Conservation (phyloP, 176 grass and related monocot genomes). For the Aegilops umbellulata region DNA sequence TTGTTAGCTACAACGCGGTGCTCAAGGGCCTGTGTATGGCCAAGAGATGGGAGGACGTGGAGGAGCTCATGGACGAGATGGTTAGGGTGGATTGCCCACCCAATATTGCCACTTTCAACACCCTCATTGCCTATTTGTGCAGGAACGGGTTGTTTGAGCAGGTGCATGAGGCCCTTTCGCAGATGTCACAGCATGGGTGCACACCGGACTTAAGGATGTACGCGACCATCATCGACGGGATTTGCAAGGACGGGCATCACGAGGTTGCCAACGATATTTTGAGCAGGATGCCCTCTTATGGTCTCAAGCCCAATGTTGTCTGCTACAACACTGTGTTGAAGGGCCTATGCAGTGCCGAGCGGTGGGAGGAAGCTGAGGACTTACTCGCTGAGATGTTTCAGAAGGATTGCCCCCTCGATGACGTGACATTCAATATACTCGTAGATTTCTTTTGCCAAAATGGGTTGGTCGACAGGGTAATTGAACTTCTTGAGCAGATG, state of each 20-base stretch:
- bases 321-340: slow-evolving; percentile 48
- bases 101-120: slow-evolving; percentile 53
- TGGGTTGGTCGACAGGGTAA: slow-evolving; percentile 38
- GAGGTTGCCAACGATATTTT: slow-evolving; percentile 40
- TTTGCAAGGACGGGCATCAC: slow-evolving; percentile 44
- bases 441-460: slow-evolving; percentile 50
- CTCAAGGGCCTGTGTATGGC: slow-evolving; percentile 43
- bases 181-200: slow-evolving; percentile 30
- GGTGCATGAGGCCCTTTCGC: slow-evolving; percentile 30
- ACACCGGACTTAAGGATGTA: slow-evolving; percentile 43
- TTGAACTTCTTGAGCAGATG: slow-evolving; percentile 58
- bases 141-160: slow-evolving; percentile 40
- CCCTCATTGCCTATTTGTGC: slow-evolving; percentile 45
- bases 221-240: slow-evolving; percentile 36
- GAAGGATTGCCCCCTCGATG: slow-evolving; percentile 36
- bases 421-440: slow-evolving; percentile 46
- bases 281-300: slow-evolving; percentile 41
- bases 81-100: slow-evolving; percentile 31
- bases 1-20: slow-evolving; percentile 58
- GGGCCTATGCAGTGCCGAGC: slow-evolving; percentile 34
- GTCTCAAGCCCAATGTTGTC: slow-evolving; percentile 48
- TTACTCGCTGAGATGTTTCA: slow-evolving; percentile 38
- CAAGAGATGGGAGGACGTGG: slow-evolving; percentile 43
- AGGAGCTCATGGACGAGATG: slow-evolving; percentile 47
- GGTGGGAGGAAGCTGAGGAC: slow-evolving; percentile 32